Conservation (phyloP, 208 protist genomes). For the Trichomonas tenax region DNA sequence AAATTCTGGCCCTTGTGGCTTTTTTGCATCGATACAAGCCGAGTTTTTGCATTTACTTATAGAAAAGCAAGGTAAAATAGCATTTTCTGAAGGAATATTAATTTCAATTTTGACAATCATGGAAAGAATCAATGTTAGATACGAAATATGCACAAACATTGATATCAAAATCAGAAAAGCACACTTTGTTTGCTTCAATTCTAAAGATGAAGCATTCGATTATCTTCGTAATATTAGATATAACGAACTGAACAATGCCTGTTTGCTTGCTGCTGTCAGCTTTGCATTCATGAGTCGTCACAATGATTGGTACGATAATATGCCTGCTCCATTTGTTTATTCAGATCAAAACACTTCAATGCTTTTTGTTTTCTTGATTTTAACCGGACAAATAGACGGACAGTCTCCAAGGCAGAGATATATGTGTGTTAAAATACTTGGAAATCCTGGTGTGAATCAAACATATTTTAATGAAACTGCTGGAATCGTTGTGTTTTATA, state of each 20-base stretch:
- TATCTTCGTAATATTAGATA: not conserved
- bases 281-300: not conserved
- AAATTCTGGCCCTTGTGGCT: not conserved
- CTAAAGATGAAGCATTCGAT: not conserved
- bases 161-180: not conserved
- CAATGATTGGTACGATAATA: not conserved
- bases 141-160: not conserved
- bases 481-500: not conserved
- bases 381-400: not conserved
- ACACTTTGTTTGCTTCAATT: not conserved
- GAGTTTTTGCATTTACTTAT: not conserved
- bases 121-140: not conserved
- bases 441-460: not conserved
- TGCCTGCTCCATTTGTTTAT: not conserved
- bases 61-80: not conserved
- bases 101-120: not conserved
- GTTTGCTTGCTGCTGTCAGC: not conserved
- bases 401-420: not conserved
- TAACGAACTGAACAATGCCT: not conserved
- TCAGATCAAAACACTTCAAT: not conserved
- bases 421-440: not conserved
- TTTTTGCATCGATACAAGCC: not conserved
- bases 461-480: not conserved
- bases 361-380: not conserved
- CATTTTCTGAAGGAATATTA: not conserved